Percentiles rank a stretch among this genome's conserved stretches.
phyloP scores from a whole-genome alignment of 805 yeast genomes.

The Ogataea pini region DNA sequence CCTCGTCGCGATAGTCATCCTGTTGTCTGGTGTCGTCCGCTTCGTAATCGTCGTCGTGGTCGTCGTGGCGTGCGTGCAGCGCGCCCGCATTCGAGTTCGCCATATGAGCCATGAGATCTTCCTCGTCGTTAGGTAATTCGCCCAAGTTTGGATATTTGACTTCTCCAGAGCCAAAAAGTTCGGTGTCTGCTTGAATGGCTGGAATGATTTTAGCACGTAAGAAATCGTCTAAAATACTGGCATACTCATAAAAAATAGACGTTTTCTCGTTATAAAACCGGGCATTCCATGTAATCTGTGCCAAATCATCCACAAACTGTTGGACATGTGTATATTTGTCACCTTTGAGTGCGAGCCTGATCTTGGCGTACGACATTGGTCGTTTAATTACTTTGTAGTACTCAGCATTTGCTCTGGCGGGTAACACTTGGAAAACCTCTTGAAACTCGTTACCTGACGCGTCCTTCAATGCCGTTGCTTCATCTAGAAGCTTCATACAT shows the following conservation, averaged over 20 bases:
- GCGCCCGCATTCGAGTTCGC: not conserved
- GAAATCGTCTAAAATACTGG: constrained; percentile 56
- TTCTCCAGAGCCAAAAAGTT: constrained; percentile 36
- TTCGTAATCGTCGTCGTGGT: constrained; percentile 22
- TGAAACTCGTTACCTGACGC: constrained; percentile 32
- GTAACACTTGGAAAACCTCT: constrained; percentile 63
- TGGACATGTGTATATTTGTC: constrained; percentile 59
- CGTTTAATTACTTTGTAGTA: constrained; percentile 75
- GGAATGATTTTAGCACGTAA: constrained; percentile 51
- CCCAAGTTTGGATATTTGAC: constrained; percentile 67
- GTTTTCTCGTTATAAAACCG: constrained; percentile 75
- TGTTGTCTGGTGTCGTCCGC: constrained; percentile 26
- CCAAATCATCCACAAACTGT: constrained; percentile 73
- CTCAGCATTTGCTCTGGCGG: constrained; percentile 70
- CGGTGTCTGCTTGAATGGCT: constrained; percentile 42
- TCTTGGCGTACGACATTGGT: constrained; percentile 80
- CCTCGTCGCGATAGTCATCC: constrained; percentile 26
- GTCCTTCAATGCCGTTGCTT: constrained; percentile 30
- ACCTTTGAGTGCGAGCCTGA: constrained; percentile 59
- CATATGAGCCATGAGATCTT: constrained; percentile 9
- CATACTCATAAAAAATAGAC: constrained; percentile 68
- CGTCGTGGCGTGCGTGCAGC: constrained; percentile 13
- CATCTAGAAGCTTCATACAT: constrained; percentile 21
- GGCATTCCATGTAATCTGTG: constrained; percentile 90
- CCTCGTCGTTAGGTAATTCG: constrained; percentile 48